Evolutionary conservation across 768 basidiomycete species (phyloP).

Genomic region (Hypsizygus marmoreus): DNA sequence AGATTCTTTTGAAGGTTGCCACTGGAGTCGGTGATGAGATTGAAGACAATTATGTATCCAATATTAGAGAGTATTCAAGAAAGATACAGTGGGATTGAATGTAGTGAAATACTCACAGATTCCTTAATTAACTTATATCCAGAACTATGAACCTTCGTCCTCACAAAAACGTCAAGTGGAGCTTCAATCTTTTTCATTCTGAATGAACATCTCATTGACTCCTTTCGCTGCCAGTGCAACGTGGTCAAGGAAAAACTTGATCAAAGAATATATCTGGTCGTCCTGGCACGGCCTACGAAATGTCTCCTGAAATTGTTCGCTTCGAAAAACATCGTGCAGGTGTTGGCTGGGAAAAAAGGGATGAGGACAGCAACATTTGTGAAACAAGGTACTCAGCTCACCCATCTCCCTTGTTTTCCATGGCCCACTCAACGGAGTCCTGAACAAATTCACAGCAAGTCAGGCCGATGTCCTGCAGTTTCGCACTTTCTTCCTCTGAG

Average conservation of each 20-base stretch:
- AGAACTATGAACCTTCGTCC: background rate
- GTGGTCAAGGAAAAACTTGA: constrained; percentile 25
- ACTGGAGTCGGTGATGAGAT: constrained; percentile 80
- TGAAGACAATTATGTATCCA: constrained; percentile 68
- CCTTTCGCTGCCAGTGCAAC: constrained; percentile 21
- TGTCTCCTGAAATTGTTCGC: constrained; percentile 16
- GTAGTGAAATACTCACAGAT: no score
- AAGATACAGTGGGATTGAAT: constrained; percentile 78
- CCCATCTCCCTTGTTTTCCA: constrained; percentile 14
- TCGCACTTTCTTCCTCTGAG: constrained; percentile 21
- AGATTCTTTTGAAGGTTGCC: constrained; percentile 88
- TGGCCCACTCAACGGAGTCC: constrained; percentile 24
- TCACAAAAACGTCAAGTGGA: no score
- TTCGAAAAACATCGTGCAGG: constrained; percentile 19
- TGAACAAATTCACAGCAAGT: constrained; percentile 18
- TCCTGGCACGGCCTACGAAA: constrained; percentile 18
- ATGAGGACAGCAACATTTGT: background rate
- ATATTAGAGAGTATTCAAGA: constrained; percentile 74
- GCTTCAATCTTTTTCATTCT: no score
- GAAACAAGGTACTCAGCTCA: constrained; percentile 6
- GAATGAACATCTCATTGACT: constrained; percentile 17
- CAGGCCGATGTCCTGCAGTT: constrained; percentile 16
- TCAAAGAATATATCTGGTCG: constrained; percentile 16
- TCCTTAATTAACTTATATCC: no score
- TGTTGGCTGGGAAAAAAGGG: constrained; percentile 17